Conservation (phyloP, 371 early-diverging fungal genomes). For the Rhizopus microsporus region DNA sequence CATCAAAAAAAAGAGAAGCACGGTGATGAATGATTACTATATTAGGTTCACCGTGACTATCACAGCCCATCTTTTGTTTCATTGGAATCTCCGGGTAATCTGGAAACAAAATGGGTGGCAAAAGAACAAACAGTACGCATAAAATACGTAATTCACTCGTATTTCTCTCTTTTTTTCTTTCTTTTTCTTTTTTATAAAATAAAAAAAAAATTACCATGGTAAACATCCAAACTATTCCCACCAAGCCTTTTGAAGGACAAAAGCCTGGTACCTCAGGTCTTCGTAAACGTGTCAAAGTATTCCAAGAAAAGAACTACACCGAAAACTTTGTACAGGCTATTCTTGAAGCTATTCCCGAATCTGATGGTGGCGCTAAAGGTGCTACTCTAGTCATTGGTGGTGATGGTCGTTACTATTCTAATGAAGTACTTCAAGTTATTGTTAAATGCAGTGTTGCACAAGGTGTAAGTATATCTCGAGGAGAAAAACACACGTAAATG, state of each 20-base stretch:
- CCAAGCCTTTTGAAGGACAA: conserved; percentile 84
- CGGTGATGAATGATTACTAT: not conserved
- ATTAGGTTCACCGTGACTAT: not conserved
- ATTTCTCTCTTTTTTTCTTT: conserved; percentile 11
- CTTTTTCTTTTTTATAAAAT: conserved; percentile 7
- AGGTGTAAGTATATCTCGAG: conserved; percentile 55
- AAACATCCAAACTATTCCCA: conserved; percentile 56
- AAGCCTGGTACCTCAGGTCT: conserved; percentile 98
- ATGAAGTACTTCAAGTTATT: conserved; percentile 89
- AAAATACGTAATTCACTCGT: not conserved
- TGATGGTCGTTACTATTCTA: conserved; percentile 91
- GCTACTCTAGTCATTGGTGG: conserved; percentile 94
- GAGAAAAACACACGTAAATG: not conserved
- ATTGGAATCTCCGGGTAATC: not conserved
- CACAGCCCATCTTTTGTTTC: not conserved
- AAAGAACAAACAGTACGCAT: conserved; percentile 1
- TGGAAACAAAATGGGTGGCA: not conserved
- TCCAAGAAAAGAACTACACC: conserved; percentile 92
- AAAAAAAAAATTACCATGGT: conserved; percentile 18
- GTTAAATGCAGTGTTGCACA: conserved; percentile 86
- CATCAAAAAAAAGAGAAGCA: not conserved
- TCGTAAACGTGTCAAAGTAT: conserved; percentile 94
- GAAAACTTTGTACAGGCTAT: conserved; percentile 93
- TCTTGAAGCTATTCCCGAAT: conserved; percentile 78
- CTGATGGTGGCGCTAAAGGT: conserved; percentile 64